Base-by-base conservation (phyloP, 2,329 filamentous ascomycete species). In the Dothiorella sarmentorum region DNA sequence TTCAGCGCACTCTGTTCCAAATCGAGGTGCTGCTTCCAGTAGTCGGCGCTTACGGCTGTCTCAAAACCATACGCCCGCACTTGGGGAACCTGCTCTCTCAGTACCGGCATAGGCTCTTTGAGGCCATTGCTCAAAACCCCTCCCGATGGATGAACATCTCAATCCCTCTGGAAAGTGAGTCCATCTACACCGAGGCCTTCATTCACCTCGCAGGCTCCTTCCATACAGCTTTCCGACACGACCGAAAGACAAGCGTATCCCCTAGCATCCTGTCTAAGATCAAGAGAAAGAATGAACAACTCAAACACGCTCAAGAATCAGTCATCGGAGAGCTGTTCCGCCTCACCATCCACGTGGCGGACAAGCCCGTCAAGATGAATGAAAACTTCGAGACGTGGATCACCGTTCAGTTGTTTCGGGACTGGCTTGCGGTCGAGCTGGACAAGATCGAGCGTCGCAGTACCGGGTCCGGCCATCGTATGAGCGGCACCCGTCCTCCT, bases 161-260 rank as follows among this genome's bases (percentile, higher is more conserved):
- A 0, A 53, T 69, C 1, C 40, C 63, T 1, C 61, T 75, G 2
- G 49, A 71, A 26, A 68, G 67, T 51, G 49, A 56, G 1, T 49
- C 59, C 1, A 67, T 76, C 11, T 76, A 71, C 61, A 68, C 68
- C 5, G 74, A 76, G 51, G 66, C 69, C 13, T 63, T 73, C 2
- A 67, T 73, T 17, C 72, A 76, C 60, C 57, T 75, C 7, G 64
- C 67, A 4, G 44, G 27, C 17, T 49, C 44, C 2, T 18, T 33
- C 3, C n/a, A 13, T 5, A 24, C 10, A 7, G 5, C 11, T 18
- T 2, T 9, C 10, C 15, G 33, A 6, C 7, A 3, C 13, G 15
- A 37, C 29, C 22, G 1, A 1, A 51, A 18, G 31, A 20, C 15
- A 7, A 4, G 3, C 7, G 11, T 24, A 4, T 17, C 18, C n/a